phyloP scores from a whole-genome alignment of 208 protist genomes.

The Porcisia deanei region DNA sequence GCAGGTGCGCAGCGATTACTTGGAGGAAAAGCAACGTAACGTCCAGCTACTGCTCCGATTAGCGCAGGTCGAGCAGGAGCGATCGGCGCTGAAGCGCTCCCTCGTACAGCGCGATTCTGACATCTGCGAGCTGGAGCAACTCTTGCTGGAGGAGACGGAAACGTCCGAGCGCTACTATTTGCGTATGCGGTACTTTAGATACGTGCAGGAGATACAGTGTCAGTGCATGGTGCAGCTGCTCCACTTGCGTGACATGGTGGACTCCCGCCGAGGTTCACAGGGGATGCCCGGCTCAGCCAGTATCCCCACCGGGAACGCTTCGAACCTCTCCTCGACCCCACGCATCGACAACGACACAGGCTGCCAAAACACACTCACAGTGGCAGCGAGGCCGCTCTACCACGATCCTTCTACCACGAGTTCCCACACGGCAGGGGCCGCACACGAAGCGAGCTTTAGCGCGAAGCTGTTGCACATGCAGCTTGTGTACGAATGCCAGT shows the following conservation, averaged over 20 bases:
- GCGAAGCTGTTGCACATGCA: conserved; percentile 11
- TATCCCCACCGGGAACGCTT: not conserved
- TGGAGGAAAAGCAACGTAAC: conserved; percentile 75
- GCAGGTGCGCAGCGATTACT: conserved; percentile 53
- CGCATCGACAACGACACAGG: not conserved
- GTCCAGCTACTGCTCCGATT: conserved; percentile 71
- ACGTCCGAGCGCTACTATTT: conserved; percentile 70
- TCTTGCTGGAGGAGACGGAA: conserved; percentile 80
- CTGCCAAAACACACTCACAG: not conserved
- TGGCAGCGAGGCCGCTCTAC: not conserved
- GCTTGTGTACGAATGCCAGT: conserved; percentile 35
- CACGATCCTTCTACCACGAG: not conserved
- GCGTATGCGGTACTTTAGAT: conserved; percentile 57
- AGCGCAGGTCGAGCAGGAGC: conserved; percentile 51
- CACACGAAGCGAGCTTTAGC: conserved; percentile 2
- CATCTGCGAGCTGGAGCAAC: conserved; percentile 64
- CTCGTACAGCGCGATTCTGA: conserved; percentile 33
- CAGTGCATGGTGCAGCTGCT: conserved; percentile 25
- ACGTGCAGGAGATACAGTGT: conserved; percentile 35
- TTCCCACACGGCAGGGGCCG: not conserved
- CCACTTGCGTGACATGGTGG: conserved; percentile 17
- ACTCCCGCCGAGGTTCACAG: not conserved
- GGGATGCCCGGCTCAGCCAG: conserved; percentile 4
- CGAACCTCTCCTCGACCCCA: not conserved
- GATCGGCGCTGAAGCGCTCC: conserved; percentile 38